These are phyloP conservation scores for Apocynum venetum DNA, from an alignment of 257 asterid genomes.

Conservation along the genomic window DNA sequence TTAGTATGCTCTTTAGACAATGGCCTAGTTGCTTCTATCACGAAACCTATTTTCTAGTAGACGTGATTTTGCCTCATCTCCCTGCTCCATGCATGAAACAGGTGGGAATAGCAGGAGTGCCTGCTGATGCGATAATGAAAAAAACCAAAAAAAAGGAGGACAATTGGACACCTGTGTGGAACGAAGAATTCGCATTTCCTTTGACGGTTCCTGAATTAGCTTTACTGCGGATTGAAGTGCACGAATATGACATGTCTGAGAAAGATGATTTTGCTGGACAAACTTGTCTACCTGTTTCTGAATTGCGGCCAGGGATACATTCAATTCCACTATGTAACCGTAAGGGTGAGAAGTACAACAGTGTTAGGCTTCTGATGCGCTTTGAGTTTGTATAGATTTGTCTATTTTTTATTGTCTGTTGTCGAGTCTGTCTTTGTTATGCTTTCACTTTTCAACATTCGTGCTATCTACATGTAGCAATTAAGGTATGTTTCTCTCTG, in stretches of 20 bases:
- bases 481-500: background rate
- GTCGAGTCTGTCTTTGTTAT: background rate
- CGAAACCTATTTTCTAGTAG: background rate
- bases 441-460: background rate
- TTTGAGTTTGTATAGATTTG: conserved; percentile 34
- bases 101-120: conserved; percentile 69
- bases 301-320: conserved; percentile 57
- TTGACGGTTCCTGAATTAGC: conserved; percentile 67
- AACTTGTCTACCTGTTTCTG: conserved; percentile 55
- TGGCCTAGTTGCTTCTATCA: background rate
- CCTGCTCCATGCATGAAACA: conserved; percentile 17
- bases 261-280: conserved; percentile 78
- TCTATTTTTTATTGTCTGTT: background rate
- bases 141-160: conserved; percentile 46
- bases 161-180: conserved; percentile 64
- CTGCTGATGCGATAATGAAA: conserved; percentile 47
- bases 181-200: conserved; percentile 57
- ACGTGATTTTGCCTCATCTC: background rate
- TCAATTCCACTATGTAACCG: conserved; percentile 48
- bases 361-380: conserved; percentile 57
- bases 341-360: conserved; percentile 47
- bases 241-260: conserved; percentile 55
- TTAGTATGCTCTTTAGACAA: background rate
- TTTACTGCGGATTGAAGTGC: conserved; percentile 58
- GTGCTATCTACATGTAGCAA: background rate